A percentile compares a stretch with the other conserved stretches of the same genome.
phyloP scores from a whole-genome alignment of 116 monocot genomes.

The Posidonia oceanica region DNA sequence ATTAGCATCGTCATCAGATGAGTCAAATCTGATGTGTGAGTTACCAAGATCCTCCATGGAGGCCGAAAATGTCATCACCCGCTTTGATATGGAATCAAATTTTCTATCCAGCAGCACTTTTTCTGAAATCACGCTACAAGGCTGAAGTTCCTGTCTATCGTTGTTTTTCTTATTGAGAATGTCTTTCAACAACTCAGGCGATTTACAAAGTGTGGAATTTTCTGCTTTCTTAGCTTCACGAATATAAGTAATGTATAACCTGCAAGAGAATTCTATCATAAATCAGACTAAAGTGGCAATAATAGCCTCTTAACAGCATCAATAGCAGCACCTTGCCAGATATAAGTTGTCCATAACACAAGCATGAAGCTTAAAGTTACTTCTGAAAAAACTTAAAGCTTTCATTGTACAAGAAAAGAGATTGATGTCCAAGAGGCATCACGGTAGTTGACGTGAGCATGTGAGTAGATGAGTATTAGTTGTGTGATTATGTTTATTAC shows the following conservation, averaged over 20 bases:
- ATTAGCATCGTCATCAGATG: conserved; percentile 21
- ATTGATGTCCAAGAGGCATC: too few relatives aligned
- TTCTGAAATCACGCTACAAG: conserved; percentile 8
- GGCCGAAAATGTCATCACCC: conserved; percentile 52
- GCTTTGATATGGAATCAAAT: conserved; percentile 44
- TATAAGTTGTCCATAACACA: too few relatives aligned
- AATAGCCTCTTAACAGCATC: too few relatives aligned
- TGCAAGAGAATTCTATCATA: conserved; percentile 11
- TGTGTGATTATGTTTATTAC: too few relatives aligned
- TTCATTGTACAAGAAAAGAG: too few relatives aligned
- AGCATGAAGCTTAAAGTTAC: too few relatives aligned
- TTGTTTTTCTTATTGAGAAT: not conserved
- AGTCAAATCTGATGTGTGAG: conserved; percentile 58
- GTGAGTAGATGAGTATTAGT: too few relatives aligned
- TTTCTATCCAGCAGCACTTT: conserved; percentile 49
- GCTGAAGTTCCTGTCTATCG: conserved; percentile 10
- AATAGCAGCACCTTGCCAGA: too few relatives aligned
- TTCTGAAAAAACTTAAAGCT: too few relatives aligned
- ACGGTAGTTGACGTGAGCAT: too few relatives aligned
- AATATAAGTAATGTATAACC: conserved; percentile 50
- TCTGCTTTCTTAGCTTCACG: conserved; percentile 52
- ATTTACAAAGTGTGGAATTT: conserved; percentile 20
- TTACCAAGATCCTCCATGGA: conserved; percentile 22
- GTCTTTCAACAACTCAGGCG: conserved; percentile 2
- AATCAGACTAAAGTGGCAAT: not conserved